phyloP scores from a whole-genome alignment of 257 asterid genomes.

The Solanum paucissectum region DNA sequence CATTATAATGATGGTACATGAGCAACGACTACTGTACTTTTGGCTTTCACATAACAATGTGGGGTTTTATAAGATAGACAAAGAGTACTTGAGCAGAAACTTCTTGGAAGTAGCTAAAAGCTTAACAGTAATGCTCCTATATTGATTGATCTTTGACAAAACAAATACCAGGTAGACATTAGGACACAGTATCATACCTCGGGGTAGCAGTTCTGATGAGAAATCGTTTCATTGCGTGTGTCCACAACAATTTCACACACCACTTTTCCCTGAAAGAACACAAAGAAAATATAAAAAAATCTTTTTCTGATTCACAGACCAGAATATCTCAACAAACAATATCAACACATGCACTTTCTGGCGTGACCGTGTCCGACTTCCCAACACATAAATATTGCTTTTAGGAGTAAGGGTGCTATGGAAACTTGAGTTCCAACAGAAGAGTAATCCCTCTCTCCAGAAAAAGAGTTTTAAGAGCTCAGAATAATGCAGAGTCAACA shows the following conservation, averaged over 20 bases:
- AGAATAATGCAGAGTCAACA: not conserved
- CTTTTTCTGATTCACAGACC: not conserved
- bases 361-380: not conserved
- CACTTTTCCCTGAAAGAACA: conserved; percentile 23
- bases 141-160: not conserved
- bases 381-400: not conserved
- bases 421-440: not conserved
- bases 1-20: not conserved
- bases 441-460: not conserved
- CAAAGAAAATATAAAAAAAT: not conserved
- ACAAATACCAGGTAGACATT: not conserved
- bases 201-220: conserved; percentile 37
- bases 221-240: conserved; percentile 18
- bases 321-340: not conserved
- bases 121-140: not conserved
- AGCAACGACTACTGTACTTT: not conserved
- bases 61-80: not conserved
- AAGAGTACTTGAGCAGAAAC: not conserved
- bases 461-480: not conserved
- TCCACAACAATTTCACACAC: conserved; percentile 32
- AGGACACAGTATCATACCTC: conserved; percentile 14
- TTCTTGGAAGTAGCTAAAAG: not conserved
- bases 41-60: not conserved
- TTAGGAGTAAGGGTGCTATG: not conserved
- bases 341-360: not conserved